Conservation (phyloP, 352 stramenopile species). For the Albugo laibachii region DNA sequence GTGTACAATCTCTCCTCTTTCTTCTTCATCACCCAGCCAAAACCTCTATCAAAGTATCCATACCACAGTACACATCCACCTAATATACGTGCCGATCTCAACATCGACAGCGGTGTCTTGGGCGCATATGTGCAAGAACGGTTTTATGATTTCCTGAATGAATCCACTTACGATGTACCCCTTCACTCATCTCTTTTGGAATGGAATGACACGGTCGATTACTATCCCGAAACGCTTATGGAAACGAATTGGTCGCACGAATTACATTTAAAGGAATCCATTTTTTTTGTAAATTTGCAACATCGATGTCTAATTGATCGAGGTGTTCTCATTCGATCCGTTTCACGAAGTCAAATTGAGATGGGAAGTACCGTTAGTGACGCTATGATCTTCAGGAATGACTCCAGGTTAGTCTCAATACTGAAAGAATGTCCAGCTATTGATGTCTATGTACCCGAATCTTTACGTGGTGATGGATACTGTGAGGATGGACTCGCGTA, state of each 20-base stretch:
- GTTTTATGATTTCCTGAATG: too few species aligned
- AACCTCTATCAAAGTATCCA: too few species aligned
- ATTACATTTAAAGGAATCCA: constrained; percentile 13
- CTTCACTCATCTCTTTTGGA: too few species aligned
- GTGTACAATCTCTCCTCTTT: too few species aligned
- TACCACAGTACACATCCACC: too few species aligned
- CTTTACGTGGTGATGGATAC: constrained; percentile 32
- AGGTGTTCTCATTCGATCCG: constrained; percentile 10
- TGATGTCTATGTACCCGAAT: constrained; percentile 30
- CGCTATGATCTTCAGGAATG: constrained; percentile 13
- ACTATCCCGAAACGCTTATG: constrained; percentile 15
- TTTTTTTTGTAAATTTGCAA: constrained; percentile 21
- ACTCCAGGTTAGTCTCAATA: constrained; percentile 21
- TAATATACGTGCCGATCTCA: too few species aligned
- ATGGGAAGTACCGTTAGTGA: constrained; percentile 5
- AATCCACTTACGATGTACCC: too few species aligned
- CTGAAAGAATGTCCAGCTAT: constrained; percentile 28
- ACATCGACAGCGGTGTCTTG: too few species aligned
- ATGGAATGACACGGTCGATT: neutral
- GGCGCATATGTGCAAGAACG: too few species aligned
- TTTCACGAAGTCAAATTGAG: constrained; percentile 1
- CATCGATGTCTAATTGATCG: constrained; percentile 12
- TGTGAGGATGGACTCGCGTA: constrained; percentile 47
- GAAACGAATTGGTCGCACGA: constrained; percentile 12
- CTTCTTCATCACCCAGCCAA: too few species aligned